phyloP scores from a whole-genome alignment of 441 rosid genomes.

The Croton laevigatus region DNA sequence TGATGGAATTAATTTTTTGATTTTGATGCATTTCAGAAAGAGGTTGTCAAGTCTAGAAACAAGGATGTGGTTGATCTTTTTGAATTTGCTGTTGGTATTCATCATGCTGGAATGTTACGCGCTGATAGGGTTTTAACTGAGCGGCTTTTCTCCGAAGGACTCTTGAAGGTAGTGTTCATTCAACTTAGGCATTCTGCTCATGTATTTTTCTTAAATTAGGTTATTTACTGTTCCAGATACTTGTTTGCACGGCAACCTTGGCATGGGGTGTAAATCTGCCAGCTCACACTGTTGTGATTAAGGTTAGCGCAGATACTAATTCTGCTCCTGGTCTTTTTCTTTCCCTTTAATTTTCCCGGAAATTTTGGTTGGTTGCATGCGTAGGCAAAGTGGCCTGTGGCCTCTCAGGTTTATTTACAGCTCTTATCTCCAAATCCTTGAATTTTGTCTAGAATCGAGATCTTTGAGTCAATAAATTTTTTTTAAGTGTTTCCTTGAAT shows the following conservation, averaged over 20 bases:
- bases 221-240: conserved; percentile 58
- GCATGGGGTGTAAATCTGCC: conserved; percentile 99
- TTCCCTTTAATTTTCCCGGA: neutral
- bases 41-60: conserved; percentile 93
- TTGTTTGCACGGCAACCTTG: conserved; percentile 98
- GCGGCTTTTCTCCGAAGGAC: conserved; percentile 86
- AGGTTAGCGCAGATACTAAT: conserved; percentile 49
- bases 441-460: too few relatives aligned
- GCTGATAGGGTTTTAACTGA: conserved; percentile 95
- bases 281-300: conserved; percentile 97
- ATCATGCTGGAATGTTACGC: conserved; percentile 99
- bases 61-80: conserved; percentile 87
- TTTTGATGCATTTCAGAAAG: conserved; percentile 58
- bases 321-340: neutral
- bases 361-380: neutral
- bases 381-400: conserved; percentile 2
- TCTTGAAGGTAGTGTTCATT: conserved; percentile 64
- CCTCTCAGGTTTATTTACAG: neutral
- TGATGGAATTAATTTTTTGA: conserved; percentile 12
- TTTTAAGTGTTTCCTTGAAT: too few relatives aligned
- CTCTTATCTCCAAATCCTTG: neutral
- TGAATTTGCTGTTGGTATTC: conserved; percentile 78
- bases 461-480: too few relatives aligned
- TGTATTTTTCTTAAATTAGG: conserved; percentile 18
- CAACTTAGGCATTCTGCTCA: conserved; percentile 23